Conservation (phyloP, 202 grass and related monocot species). For the Panicum virgatum region DNA sequence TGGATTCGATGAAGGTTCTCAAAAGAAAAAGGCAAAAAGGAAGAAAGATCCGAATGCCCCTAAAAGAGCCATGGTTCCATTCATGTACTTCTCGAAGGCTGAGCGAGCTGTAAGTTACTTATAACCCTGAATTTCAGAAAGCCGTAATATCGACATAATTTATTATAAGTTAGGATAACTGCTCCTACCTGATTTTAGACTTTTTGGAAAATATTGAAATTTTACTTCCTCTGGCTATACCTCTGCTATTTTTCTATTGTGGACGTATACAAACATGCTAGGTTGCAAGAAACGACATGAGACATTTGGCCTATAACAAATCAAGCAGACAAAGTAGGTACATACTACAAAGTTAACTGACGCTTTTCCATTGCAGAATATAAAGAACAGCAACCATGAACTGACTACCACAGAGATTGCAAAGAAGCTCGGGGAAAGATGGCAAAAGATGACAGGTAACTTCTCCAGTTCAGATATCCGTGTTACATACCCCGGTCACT, state of each 20-base stretch:
- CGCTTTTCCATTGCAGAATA: conserved; percentile 57
- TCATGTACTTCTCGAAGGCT: conserved; percentile 97
- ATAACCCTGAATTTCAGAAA: not conserved
- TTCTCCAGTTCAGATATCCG: not conserved
- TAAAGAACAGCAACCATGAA: conserved; percentile 78
- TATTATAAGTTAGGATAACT: not conserved
- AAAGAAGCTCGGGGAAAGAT: conserved; percentile 85
- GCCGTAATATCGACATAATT: not conserved
- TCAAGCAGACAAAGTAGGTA: not conserved
- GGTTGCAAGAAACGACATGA: not conserved
- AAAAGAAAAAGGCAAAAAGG: conserved; percentile 78
- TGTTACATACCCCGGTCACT: not conserved
- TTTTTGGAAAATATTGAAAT: not conserved
- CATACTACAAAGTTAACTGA: not conserved
- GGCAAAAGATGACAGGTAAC: conserved; percentile 89
- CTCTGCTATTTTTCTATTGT: not conserved
- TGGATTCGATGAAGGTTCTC: conserved; percentile 60
- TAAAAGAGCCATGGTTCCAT: conserved; percentile 83
- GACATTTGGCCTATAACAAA: not conserved
- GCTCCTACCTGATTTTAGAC: not conserved
- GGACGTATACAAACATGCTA: not conserved
- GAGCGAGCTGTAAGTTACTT: conserved; percentile 75
- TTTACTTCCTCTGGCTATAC: not conserved
- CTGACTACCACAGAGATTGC: conserved; percentile 79
- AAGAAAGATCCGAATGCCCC: conserved; percentile 97